Evolutionary conservation across 2,329 filamentous ascomycete species (phyloP).

Genomic region (Diaporthe velutina): DNA sequence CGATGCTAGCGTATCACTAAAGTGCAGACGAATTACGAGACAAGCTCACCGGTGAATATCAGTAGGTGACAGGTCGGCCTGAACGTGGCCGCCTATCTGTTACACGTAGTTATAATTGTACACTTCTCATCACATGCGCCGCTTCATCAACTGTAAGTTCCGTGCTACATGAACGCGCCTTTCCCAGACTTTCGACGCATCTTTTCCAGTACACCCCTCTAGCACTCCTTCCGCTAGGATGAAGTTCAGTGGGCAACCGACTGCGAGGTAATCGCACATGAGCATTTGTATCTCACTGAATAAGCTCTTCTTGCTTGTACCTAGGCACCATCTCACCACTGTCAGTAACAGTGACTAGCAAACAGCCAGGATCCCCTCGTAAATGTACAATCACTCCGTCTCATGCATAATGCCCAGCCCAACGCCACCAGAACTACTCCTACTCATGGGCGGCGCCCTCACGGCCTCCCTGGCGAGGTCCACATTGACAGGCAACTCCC

Average conservation of each 20-base stretch:
- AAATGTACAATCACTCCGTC: background rate
- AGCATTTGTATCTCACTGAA: background rate
- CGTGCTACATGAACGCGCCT: background rate
- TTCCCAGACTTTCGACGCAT: too few species aligned
- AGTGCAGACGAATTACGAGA: conserved; percentile 23
- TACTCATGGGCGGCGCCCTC: conserved; percentile 6
- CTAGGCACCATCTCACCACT: background rate
- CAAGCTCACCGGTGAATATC: conserved; percentile 8
- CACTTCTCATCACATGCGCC: background rate
- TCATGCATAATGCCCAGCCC: conserved; percentile 36
- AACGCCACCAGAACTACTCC: conserved; percentile 10
- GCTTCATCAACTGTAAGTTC: too few species aligned
- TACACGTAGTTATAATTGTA: conserved; percentile 23
- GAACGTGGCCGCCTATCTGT: background rate
- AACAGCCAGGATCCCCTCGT: background rate
- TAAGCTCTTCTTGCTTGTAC: background rate
- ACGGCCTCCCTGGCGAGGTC: conserved; percentile 15
- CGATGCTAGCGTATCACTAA: conserved; percentile 12
- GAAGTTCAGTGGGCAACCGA: too few species aligned
- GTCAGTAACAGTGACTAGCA: background rate
- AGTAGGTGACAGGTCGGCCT: background rate
- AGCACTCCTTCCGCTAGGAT: background rate
- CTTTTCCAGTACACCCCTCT: background rate
- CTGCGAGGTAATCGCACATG: background rate
- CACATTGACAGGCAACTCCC: conserved; percentile 26